phyloP scores from a whole-genome alignment of 1,284 basidiomycete species.

The Flammula alnicola region DNA sequence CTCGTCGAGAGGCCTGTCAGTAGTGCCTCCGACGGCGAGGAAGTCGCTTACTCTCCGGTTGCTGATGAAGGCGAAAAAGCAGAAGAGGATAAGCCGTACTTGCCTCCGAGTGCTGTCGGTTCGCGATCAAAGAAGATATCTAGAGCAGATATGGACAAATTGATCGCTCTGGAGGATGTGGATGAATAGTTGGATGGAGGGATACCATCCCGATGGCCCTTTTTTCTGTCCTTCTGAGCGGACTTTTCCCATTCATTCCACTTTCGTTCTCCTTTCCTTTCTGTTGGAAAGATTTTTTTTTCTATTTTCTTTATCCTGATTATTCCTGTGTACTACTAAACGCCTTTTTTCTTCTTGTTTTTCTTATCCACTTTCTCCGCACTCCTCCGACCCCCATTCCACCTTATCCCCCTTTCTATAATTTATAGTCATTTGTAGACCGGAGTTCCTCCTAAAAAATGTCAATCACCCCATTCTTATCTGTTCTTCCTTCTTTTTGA shows the following conservation, averaged over 20 bases:
- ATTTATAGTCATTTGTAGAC: conserved; percentile 4
- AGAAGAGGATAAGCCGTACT: conserved; percentile 12
- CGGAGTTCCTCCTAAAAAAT: not conserved
- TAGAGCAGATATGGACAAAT: conserved; percentile 12
- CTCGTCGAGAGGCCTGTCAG: conserved; percentile 12
- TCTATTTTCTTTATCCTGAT: conserved; percentile 3
- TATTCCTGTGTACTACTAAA: conserved; percentile 9
- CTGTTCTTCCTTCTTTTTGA: not conserved
- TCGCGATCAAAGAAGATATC: not conserved
- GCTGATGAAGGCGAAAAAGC: not conserved
- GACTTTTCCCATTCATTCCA: not conserved
- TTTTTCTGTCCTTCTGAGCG: not conserved
- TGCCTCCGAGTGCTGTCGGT: conserved; percentile 1
- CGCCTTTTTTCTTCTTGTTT: conserved; percentile 1
- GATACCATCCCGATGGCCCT: not conserved
- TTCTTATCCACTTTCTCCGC: not conserved
- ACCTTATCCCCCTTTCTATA: not conserved
- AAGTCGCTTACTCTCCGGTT: not conserved
- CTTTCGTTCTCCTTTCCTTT: not conserved
- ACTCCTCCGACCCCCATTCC: not conserved
- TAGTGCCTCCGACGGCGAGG: conserved; percentile 1
- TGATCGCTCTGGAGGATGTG: conserved; percentile 14
- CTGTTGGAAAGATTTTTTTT: too few species aligned
- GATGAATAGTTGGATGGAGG: conserved; percentile 4
- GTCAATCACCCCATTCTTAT: not conserved